These are phyloP conservation scores for Ulota crispa DNA, from an alignment of 225 moss, liverwort and hornwort species.

Conservation along the genomic window DNA sequence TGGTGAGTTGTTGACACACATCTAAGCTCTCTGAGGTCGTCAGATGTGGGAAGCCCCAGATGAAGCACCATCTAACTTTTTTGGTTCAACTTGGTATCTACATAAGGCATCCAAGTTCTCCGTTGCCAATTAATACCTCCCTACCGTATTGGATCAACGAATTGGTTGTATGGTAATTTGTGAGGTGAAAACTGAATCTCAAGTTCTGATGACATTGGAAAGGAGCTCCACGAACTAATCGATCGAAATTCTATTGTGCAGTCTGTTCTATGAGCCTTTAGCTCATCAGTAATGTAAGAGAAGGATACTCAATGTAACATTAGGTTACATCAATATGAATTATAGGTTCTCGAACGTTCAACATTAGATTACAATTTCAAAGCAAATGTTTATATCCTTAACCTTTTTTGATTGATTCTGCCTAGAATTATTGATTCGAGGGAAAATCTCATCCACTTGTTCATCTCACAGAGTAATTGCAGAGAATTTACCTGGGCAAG, in stretches of 20 bases:
- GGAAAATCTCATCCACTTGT: constrained; percentile 4
- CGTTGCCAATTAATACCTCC: constrained; percentile 8
- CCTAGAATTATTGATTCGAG: constrained; percentile 2
- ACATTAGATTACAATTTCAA: constrained; percentile 3
- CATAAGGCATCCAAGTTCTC: constrained; percentile 8
- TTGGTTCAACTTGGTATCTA: neutral
- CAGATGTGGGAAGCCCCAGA: constrained; percentile 14
- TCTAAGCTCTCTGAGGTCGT: neutral
- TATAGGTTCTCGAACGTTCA: constrained; percentile 1
- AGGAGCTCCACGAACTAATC: constrained; percentile 8
- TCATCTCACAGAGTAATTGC: constrained; percentile 17
- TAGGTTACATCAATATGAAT: neutral
- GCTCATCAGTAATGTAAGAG: constrained; percentile 15
- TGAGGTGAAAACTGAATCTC: neutral
- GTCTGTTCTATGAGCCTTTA: neutral
- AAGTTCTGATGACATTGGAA: neutral
- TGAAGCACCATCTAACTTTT: constrained; percentile 4
- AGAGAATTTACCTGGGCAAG: constrained; percentile 55
- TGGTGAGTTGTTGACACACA: neutral
- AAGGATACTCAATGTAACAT: neutral
- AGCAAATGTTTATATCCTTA: neutral
- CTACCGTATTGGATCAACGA: neutral
- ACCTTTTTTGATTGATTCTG: neutral
- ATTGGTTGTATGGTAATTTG: neutral
- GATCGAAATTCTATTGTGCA: constrained; percentile 8